Base-by-base conservation (phyloP, 495 filamentous ascomycete species). In the Lentithecium fluviatile region DNA sequence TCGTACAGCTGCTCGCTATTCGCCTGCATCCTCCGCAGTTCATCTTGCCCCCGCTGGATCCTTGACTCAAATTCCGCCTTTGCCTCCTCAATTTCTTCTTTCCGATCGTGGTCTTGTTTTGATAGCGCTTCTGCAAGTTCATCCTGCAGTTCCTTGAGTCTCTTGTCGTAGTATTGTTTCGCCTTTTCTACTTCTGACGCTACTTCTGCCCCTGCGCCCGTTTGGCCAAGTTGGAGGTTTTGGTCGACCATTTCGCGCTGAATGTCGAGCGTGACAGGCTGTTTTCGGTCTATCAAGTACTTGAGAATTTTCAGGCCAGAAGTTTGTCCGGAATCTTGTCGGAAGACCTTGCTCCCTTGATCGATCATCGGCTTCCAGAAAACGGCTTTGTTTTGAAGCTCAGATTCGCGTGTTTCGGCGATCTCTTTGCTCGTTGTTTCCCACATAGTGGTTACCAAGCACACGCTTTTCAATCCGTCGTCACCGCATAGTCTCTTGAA, bases 321-420 rank as follows among this genome's bases (percentile, higher is more conserved):
- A n/a, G 4, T 37, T 11, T 26, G 17, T 1, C 36, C 48, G 0
- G 50, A n/a, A 25, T 56, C 29, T 6, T 63, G 60, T 1, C 60
- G 52, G 26, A 52, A 52, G 1, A 63, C 47, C n/a, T 52, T 51
- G 37, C 52, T 56, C 6, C 60, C 60, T 21, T 48, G 45, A 6
- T 50, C 34, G 21, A 63, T 63, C 60, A 56, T 50, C 1, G 5
- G 37, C 53, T 73, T 64, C 74, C 74, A 78, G 37, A 69, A 76
- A 2, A 19, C 29, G 1, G 23, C 3, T 5, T 69, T 57, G 1
- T 68, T 43, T 23, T 60, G 55, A 1, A 63, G 25, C 21, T 63
- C 32, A 6, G 17, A 24, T 37, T 63, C 60, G 20, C 60, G 52
- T 24, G 6, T 19, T 3, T 51, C 25, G 21, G 43, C 60, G 43